Evolutionary conservation across 1,284 basidiomycete species (phyloP).

Genomic region (Ceratobasidium sp.): DNA sequence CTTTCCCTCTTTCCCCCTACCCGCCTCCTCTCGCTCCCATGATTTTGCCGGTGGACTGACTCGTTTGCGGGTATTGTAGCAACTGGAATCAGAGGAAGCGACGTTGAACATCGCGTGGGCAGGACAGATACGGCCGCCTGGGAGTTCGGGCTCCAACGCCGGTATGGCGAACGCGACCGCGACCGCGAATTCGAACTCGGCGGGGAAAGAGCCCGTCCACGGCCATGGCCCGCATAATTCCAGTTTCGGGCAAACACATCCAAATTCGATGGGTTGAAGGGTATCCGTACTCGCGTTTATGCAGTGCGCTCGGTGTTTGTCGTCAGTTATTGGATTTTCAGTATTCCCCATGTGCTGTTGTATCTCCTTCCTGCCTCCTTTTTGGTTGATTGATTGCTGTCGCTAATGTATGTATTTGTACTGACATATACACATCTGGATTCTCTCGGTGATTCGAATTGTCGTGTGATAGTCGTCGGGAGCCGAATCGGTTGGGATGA

Average conservation of each 20-base stretch:
- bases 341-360: background rate
- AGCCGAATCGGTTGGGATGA: too few relatives aligned
- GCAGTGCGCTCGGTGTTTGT: background rate
- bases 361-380: background rate
- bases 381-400: constrained; percentile 30
- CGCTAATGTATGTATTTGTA: constrained; percentile 44
- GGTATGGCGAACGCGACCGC: too few relatives aligned
- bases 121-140: constrained; percentile 21
- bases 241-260: constrained; percentile 11
- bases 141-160: constrained; percentile 12
- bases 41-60: background rate
- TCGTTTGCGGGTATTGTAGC: constrained; percentile 39
- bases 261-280: background rate
- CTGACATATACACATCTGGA: constrained; percentile 26
- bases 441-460: constrained; percentile 14
- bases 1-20: too few relatives aligned
- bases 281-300: too few relatives aligned
- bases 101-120: constrained; percentile 36
- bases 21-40: background rate
- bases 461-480: too few relatives aligned
- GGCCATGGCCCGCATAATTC: background rate
- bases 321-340: constrained; percentile 26
- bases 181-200: too few relatives aligned
- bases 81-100: constrained; percentile 52
- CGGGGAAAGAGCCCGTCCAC: constrained; percentile 3